Base-by-base conservation (phyloP, 805 yeast species). In the Candida loeiensis region DNA sequence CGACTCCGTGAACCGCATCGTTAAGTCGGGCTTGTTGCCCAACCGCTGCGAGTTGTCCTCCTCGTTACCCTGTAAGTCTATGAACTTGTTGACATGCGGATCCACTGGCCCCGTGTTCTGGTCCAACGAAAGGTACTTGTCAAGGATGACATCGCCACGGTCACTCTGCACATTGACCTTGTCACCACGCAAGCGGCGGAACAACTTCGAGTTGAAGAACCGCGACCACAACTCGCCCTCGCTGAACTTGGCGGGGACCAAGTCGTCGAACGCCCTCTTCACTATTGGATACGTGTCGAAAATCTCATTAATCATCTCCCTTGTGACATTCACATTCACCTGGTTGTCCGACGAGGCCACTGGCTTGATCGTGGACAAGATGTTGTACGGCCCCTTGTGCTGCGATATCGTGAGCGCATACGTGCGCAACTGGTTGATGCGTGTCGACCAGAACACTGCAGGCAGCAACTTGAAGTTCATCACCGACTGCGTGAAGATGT, bases 221-320 rank as follows among this genome's bases (percentile, higher is more conserved):
- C 97, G 69, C 8, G 95, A 87, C 99, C 99, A 93, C 53, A 93
- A 93, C 55, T 85, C 95, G 30, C 91, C 90, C 58, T 93, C 98
- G 35, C 78, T 75, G 39, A 93, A 71, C 45, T 82, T 81, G 11
- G 45, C 51, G 1, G 98, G 99, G 4, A 93, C 99, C 43, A 81
- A 81, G 40, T 93, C 99, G 44, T 79, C 81, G 55, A 85, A 93
- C 0, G 98, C 98, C 46, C 77, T 79, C 45, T 86, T 79, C 18
- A 93, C 95, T 27, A 90, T 79, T 0, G 99, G 99, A 55, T 91
- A 93, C 44, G 91, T 95, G 37, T 82, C 86, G 57, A 93, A 90
- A 16, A 93, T 88, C 47, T 85, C 95, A 41, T 79, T 81, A 53
- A 93, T 90, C 45, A 84, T 89, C 45, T 90, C 97, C 40, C 96